Evolutionary conservation across 352 stramenopile species (phyloP).

Genomic region (Phytophthora palmivora): DNA sequence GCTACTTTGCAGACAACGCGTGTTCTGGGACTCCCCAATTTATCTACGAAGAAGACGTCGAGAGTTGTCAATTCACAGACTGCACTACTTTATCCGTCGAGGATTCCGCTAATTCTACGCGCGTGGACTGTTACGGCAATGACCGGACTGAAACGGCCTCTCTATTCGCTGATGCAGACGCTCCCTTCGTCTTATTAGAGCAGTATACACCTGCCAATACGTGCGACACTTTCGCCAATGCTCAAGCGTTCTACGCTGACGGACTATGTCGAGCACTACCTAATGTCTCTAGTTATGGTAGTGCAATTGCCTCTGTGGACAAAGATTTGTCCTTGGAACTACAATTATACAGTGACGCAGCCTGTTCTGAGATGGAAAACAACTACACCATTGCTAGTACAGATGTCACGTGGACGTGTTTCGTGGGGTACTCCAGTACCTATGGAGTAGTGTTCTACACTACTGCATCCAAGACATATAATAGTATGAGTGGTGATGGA

Average conservation of each 20-base stretch:
- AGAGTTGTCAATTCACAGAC: conserved; percentile 22
- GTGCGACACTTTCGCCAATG: conserved; percentile 22
- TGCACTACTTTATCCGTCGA: conserved; percentile 9
- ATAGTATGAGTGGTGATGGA: conserved; percentile 7
- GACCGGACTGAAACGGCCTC: conserved; percentile 17
- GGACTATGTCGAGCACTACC: conserved; percentile 23
- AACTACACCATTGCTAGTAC: conserved; percentile 11
- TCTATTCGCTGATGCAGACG: conserved; percentile 24
- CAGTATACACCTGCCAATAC: conserved; percentile 25
- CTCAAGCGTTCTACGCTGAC: conserved; percentile 27
- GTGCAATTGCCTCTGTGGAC: conserved; percentile 15
- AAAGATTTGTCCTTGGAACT: conserved; percentile 20
- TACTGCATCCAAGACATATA: conserved; percentile 12
- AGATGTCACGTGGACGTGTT: conserved; percentile 24
- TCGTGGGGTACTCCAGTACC: conserved; percentile 18
- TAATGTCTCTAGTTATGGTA: conserved; percentile 17
- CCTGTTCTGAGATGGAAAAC: conserved; percentile 15
- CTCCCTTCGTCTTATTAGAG: conserved; percentile 26
- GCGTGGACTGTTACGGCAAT: conserved; percentile 26
- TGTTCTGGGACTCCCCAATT: conserved; percentile 24
- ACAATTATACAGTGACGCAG: conserved; percentile 21
- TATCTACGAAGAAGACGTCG: conserved; percentile 30
- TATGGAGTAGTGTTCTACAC: conserved; percentile 32
- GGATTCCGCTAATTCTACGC: conserved; percentile 12
- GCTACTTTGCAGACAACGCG: conserved; percentile 20